A percentile compares a stretch with the other conserved stretches of the same genome.
Conservation (phyloP, 2,329 filamentous ascomycete genomes). For the Hortaea sp. region DNA sequence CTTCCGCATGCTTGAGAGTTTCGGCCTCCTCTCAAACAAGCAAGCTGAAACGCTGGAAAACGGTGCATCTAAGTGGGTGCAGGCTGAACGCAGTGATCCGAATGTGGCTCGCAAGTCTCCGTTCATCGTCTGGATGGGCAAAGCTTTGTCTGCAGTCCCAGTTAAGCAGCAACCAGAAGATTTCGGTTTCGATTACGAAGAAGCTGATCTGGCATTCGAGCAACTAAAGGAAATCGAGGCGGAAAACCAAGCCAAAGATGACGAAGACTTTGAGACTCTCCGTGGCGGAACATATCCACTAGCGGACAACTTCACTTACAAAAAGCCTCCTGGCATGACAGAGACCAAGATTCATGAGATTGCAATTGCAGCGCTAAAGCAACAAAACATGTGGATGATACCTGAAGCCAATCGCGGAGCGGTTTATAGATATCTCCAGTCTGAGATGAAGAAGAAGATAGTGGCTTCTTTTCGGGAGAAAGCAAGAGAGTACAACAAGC, state of each 20-base stretch:
- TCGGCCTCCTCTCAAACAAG: slow-evolving; percentile 49
- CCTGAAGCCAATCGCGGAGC: slow-evolving; percentile 45
- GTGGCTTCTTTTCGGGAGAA: slow-evolving; percentile 39
- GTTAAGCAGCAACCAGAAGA: slow-evolving; percentile 37
- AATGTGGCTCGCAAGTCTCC: slow-evolving; percentile 14
- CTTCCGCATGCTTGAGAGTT: slow-evolving; percentile 42
- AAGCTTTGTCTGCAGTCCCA: slow-evolving; percentile 37
- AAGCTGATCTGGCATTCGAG: slow-evolving; percentile 52
- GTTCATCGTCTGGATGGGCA: slow-evolving; percentile 50
- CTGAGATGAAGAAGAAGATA: slow-evolving; percentile 41
- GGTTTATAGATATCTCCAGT: slow-evolving; percentile 57
- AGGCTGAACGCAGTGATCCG: slow-evolving; percentile 11
- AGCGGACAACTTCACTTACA: slow-evolving; percentile 31
- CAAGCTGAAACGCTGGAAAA: slow-evolving; percentile 54
- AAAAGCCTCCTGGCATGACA: slow-evolving; percentile 16
- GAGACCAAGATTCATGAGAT: slow-evolving; percentile 18
- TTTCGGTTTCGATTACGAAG: slow-evolving; percentile 46
- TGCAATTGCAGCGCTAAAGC: slow-evolving; percentile 29
- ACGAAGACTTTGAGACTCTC: slow-evolving; percentile 30
- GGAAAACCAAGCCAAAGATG: slow-evolving; percentile 39
- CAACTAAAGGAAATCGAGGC: slow-evolving; percentile 52
- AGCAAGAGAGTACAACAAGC: slow-evolving; percentile 40
- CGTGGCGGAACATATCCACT: slow-evolving; percentile 22
- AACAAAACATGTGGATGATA: slow-evolving; percentile 52
- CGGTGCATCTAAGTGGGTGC: slow-evolving; percentile 34